These are phyloP conservation scores for Podaxis sp. DNA, from an alignment of 768 basidiomycete genomes.

Conservation along the genomic window DNA sequence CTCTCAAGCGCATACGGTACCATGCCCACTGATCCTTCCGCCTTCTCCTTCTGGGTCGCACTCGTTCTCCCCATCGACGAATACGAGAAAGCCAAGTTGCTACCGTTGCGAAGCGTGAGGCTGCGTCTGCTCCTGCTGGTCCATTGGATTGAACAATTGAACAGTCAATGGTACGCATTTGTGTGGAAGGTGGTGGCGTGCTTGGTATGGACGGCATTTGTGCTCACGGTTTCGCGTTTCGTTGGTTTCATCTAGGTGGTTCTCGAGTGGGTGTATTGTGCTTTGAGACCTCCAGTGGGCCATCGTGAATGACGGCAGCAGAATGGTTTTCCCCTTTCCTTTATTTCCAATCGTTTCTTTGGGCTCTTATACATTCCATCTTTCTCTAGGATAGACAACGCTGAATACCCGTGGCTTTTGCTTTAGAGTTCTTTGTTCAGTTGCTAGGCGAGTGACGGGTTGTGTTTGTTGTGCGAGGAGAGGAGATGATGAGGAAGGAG, in stretches of 20 bases:
- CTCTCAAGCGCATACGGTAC: slow-evolving; percentile 76
- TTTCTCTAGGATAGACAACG: background rate
- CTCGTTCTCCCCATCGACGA: slow-evolving; percentile 90
- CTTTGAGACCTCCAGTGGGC: slow-evolving; percentile 23
- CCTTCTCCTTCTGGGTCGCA: slow-evolving; percentile 90
- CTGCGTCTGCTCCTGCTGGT: slow-evolving; percentile 83
- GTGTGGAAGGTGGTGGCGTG: slow-evolving; percentile 21
- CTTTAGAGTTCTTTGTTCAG: background rate
- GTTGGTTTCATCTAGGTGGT: slow-evolving; percentile 60
- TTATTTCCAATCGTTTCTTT: background rate
- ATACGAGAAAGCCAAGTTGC: slow-evolving; percentile 81
- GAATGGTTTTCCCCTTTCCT: background rate
- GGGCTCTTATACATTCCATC: background rate
- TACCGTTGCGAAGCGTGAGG: slow-evolving; percentile 77
- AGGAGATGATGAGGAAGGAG: background rate
- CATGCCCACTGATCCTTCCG: slow-evolving; percentile 69
- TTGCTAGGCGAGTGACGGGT: background rate
- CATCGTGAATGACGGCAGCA: too few species aligned
- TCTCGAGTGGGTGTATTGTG: slow-evolving; percentile 67
- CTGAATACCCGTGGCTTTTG: background rate
- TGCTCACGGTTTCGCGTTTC: slow-evolving; percentile 32
- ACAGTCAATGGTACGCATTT: slow-evolving; percentile 50
- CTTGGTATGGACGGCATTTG: slow-evolving; percentile 24
- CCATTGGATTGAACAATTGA: slow-evolving; percentile 86
- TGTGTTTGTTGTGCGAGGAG: background rate